Base-by-base conservation (phyloP, 768 basidiomycete genomes). In the Lyophyllum semitale region DNA sequence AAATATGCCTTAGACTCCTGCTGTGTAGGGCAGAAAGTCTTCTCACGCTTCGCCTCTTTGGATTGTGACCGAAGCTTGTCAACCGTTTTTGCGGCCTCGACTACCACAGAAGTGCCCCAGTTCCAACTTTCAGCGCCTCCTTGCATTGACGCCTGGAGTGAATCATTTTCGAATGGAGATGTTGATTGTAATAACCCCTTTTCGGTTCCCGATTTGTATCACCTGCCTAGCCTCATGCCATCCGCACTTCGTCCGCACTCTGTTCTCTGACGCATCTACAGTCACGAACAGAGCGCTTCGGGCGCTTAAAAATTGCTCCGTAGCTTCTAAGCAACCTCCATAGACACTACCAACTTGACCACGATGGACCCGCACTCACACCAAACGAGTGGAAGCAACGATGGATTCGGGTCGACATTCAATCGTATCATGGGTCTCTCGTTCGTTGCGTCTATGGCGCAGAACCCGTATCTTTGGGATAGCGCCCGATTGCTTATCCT, bases 401-500 rank as follows among this genome's bases (percentile, higher is more conserved):
- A 50, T 25, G 25, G 35, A 6, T 26, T 18, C 4, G 22, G 33
- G 17, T 47, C 50, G 23, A 59, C 59, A 17, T 48, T 70, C 29
- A 63, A 57, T n/a, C 64, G 66, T 30, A 64, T 74, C 29, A 68
- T 75, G 64, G 72, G 75, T 15, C 58, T 74, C 37, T 76, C 73
- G 5, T 66, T 74, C 55, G 45, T 76, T 11, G 71, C 72, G 8
- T 66, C 70, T 8, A 35, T 74, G 20, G 60, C 73, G 8, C 55
- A 65, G 45, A 53, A 61, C 11, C 41, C 58, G 32, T 63, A 67
- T 38, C 46, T 73, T 2, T 60, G 59, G 47, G 66, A 67, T 27
- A 73, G 69, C 22, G 44, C 62, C 13, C 64, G 63, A 41, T 57
- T 75, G n/a, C 62, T 67, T 13, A 26, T 75, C 15, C 51, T 76